Evolutionary conservation across 768 basidiomycete genomes (phyloP).

Genomic region (Cantharellus cinnabarinus): DNA sequence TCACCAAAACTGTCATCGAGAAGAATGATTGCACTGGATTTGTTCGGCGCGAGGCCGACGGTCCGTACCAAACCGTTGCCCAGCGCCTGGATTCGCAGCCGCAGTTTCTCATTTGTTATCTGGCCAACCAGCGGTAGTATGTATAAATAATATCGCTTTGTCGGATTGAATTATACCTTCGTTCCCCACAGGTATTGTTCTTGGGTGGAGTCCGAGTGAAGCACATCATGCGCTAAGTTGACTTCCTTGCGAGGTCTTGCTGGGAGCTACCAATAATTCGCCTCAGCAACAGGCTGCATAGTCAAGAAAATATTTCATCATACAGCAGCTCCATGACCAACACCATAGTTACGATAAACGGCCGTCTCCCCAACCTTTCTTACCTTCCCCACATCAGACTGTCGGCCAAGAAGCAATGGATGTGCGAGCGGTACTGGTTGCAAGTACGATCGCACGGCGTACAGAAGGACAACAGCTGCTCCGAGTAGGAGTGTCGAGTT

Average conservation of each 20-base stretch:
- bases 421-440: conserved; percentile 38
- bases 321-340: conserved; percentile 36
- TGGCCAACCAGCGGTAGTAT: conserved; percentile 12
- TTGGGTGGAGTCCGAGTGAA: conserved; percentile 43
- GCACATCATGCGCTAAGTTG: conserved; percentile 40
- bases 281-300: neutral
- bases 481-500: neutral
- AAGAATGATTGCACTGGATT: conserved; percentile 52
- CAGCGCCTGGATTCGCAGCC: conserved; percentile 48
- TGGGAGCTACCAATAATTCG: conserved; percentile 36
- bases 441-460: neutral
- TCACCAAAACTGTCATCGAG: conserved; percentile 62
- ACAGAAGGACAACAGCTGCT: neutral
- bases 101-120: conserved; percentile 56
- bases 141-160: neutral
- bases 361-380: conserved; percentile 68
- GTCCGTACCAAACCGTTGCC: conserved; percentile 49
- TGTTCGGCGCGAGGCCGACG: conserved; percentile 27
- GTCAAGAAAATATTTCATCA: conserved; percentile 1
- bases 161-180: conserved; percentile 25
- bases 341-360: conserved; percentile 79
- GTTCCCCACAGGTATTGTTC: conserved; percentile 63
- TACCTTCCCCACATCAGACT: conserved; percentile 74
- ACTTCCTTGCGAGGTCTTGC: conserved; percentile 51
- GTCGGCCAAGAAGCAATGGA: conserved; percentile 79